Evolutionary conservation across 202 grass and related monocot species (phyloP).

Genomic region (Schoenoplectus triqueter): DNA sequence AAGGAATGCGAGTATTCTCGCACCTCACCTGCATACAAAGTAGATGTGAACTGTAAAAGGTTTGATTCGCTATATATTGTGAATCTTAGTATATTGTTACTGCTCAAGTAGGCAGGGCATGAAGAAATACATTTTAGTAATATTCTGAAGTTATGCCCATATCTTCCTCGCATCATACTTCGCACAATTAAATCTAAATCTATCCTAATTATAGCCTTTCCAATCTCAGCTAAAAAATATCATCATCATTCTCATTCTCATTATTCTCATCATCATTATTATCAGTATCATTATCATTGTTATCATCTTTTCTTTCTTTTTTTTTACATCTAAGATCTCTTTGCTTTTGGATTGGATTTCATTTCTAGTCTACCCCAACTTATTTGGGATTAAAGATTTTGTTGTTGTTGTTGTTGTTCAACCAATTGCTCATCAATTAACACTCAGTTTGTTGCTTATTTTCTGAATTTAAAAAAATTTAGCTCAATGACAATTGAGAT

Average conservation of each 20-base stretch:
- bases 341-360: too few relatives aligned
- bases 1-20: conserved; percentile 77
- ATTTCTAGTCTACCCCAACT: too few relatives aligned
- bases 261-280: too few relatives aligned
- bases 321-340: too few relatives aligned
- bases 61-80: not conserved
- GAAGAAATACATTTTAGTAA: not conserved
- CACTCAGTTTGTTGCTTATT: not conserved
- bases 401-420: not conserved
- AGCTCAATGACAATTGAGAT: not conserved
- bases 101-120: not conserved
- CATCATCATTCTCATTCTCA: too few relatives aligned
- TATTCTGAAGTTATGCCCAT: not conserved
- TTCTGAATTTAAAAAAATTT: not conserved
- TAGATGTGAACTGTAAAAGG: not conserved
- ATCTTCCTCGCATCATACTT: not conserved
- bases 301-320: too few relatives aligned
- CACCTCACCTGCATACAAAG: conserved; percentile 46
- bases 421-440: not conserved
- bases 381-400: too few relatives aligned
- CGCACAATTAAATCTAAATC: not conserved
- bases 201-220: not conserved
- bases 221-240: not conserved
- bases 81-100: not conserved
- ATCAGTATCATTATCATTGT: too few relatives aligned